phyloP scores from a whole-genome alignment of 352 stramenopile species.

The Globisporangium barbulae region DNA sequence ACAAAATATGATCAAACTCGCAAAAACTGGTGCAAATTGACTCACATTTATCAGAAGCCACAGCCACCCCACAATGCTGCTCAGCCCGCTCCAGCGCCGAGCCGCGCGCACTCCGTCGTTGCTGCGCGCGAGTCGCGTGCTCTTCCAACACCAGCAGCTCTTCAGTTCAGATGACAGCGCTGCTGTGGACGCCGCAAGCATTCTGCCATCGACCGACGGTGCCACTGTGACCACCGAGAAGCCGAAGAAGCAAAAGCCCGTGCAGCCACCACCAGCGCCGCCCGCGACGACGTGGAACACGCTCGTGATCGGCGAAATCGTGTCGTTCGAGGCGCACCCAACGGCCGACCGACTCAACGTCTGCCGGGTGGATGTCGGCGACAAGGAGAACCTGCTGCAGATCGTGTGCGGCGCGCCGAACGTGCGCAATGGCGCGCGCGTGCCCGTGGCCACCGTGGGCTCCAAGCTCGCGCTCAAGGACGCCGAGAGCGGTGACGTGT shows the following conservation, averaged over 20 bases:
- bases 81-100: not conserved
- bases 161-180: not conserved
- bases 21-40: not conserved
- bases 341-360: conserved; percentile 65
- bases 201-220: not conserved
- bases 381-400: conserved; percentile 55
- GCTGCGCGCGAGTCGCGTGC: not conserved
- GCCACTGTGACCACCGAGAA: not conserved
- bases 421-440: conserved; percentile 46
- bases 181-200: not conserved
- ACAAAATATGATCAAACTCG: not conserved
- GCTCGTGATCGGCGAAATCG: conserved; percentile 72
- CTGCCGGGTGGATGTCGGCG: conserved; percentile 60
- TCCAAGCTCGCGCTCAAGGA: conserved; percentile 60
- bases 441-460: conserved; percentile 68
- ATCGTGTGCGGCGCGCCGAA: conserved; percentile 79
- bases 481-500: conserved; percentile 43
- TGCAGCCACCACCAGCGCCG: conserved; percentile 17
- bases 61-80: not conserved
- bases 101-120: not conserved
- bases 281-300: conserved; percentile 58
- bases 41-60: too few species aligned
- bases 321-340: conserved; percentile 52
- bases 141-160: not conserved
- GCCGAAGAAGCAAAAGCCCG: conserved; percentile 12